Evolutionary conservation across 1,139 yeast species (phyloP).

Genomic region (Geotrichum phurueaensis): DNA sequence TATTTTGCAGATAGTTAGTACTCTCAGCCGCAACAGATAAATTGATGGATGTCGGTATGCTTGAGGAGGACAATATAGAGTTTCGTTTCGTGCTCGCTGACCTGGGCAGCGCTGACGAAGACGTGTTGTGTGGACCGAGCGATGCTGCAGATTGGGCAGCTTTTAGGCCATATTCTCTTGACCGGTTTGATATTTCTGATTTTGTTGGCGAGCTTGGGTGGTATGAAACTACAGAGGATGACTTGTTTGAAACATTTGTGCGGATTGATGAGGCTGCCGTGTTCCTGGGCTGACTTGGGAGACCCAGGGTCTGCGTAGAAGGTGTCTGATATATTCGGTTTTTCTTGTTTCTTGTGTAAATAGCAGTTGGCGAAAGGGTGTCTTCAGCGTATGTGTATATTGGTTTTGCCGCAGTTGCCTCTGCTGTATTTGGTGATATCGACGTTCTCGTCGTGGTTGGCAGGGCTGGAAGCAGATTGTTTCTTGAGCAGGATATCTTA

Average conservation of each 20-base stretch:
- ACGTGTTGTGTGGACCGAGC: not conserved
- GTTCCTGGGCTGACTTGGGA: not conserved
- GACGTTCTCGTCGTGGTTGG: not conserved
- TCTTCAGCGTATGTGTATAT: not conserved
- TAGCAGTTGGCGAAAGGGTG: not conserved
- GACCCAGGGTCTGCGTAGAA: not conserved
- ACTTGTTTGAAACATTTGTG: not conserved
- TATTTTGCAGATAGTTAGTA: slow-evolving; percentile 17
- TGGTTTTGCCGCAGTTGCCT: not conserved
- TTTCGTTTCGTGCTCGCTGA: not conserved
- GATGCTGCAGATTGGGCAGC: not conserved
- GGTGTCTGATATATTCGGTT: not conserved
- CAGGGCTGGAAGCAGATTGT: not conserved
- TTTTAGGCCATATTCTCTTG: not conserved
- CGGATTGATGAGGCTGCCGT: not conserved
- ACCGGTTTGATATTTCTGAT: not conserved
- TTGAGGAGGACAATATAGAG: not conserved
- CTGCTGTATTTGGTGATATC: not conserved
- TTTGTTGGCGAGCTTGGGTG: not conserved
- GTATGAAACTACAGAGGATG: not conserved
- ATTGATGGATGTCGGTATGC: not conserved
- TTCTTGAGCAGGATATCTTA: not conserved
- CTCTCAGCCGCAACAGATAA: not conserved
- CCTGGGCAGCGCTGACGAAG: not conserved
- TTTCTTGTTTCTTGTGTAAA: not conserved